Percentiles rank a stretch among this genome's conserved stretches.
phyloP scores from a whole-genome alignment of 208 protist genomes.

The Leishmania tropica region DNA sequence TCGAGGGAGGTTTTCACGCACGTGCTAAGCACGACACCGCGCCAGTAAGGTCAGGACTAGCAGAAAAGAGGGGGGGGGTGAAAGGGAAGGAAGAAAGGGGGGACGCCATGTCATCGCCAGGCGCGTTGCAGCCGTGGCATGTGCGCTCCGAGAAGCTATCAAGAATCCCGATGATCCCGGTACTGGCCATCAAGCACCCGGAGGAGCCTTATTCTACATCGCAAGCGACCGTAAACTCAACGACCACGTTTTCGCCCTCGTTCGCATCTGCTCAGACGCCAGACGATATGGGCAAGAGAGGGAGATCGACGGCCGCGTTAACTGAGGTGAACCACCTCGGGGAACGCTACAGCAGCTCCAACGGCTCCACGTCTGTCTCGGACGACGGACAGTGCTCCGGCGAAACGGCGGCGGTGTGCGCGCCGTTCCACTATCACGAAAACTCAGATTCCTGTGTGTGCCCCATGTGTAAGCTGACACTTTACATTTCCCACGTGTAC shows the following conservation, averaged over 20 bases:
- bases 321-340: constrained; percentile 4
- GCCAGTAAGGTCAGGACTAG: not conserved
- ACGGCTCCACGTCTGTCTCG: constrained; percentile 18
- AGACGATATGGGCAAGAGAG: not conserved
- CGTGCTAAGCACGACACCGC: not conserved
- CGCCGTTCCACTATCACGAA: constrained; percentile 20
- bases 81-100: not conserved
- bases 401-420: constrained; percentile 7
- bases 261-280: not conserved
- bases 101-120: not conserved
- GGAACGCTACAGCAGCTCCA: constrained; percentile 18
- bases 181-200: constrained; percentile 17
- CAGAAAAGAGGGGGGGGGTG: not conserved
- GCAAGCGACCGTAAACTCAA: not conserved
- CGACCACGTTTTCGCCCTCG: not conserved
- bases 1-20: not conserved
- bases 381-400: constrained; percentile 12
- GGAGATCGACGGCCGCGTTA: not conserved
- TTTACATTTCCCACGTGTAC: constrained; percentile 71
- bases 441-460: constrained; percentile 54
- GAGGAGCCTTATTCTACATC: not conserved
- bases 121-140: not conserved
- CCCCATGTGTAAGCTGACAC: constrained; percentile 70
- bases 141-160: not conserved
- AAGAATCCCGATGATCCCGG: constrained; percentile 11